Conservation (phyloP, 2,329 filamentous ascomycete species). For the Rhinocladiella mackenziei region DNA sequence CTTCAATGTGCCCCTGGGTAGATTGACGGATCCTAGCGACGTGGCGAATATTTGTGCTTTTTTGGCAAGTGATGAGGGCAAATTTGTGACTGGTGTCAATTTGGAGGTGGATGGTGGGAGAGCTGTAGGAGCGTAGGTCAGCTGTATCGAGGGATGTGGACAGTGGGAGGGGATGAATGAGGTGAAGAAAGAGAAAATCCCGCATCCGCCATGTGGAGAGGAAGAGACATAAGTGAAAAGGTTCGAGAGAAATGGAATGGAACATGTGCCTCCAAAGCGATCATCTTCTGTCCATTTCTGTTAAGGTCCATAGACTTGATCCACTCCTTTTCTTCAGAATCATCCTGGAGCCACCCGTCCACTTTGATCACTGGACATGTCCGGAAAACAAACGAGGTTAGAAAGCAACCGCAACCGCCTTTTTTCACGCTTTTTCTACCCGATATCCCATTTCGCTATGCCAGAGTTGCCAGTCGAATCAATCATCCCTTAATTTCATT, state of each 20-base stretch:
- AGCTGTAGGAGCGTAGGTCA: slow-evolving; percentile 19
- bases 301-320: too few relatives aligned
- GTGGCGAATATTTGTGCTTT: slow-evolving; percentile 68
- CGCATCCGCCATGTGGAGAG: too few relatives aligned
- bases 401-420: too few relatives aligned
- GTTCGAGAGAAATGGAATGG: too few relatives aligned
- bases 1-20: slow-evolving; percentile 43
- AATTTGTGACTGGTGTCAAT: slow-evolving; percentile 54
- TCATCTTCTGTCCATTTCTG: too few relatives aligned
- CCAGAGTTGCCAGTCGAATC: too few relatives aligned
- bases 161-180: neutral
- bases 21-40: slow-evolving; percentile 50
- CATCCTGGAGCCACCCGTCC: too few relatives aligned
- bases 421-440: neutral
- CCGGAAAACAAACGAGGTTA: too few relatives aligned
- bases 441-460: neutral
- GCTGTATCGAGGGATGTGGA: neutral
- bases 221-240: too few relatives aligned
- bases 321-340: too few relatives aligned
- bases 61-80: slow-evolving; percentile 60
- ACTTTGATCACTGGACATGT: too few relatives aligned
- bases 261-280: too few relatives aligned
- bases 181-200: neutral
- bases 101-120: slow-evolving; percentile 28
- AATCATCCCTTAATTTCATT: neutral